Evolutionary conservation across 768 basidiomycete species (phyloP).

Genomic region (Dioszegia crocea): DNA sequence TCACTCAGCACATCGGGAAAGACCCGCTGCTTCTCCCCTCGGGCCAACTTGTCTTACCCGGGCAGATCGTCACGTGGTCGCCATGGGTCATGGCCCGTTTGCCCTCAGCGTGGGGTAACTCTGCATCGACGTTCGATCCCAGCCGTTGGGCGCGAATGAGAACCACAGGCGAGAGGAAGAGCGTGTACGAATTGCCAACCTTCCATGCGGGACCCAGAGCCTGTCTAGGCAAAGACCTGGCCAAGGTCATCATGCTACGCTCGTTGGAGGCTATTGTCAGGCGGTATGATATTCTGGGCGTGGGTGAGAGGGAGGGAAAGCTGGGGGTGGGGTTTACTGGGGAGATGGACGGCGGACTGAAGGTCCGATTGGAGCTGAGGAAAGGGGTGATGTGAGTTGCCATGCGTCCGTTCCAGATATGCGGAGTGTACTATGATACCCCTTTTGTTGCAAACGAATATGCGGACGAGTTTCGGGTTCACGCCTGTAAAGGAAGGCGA

Average conservation of each 20-base stretch:
- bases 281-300: constrained; percentile 22
- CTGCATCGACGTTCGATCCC: constrained; percentile 24
- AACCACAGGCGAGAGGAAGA: constrained; percentile 8
- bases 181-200: constrained; percentile 30
- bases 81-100: constrained; percentile 27
- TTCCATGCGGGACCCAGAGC: constrained; percentile 38
- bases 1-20: constrained; percentile 16
- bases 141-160: constrained; percentile 19
- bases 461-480: too few species aligned
- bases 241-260: constrained; percentile 23
- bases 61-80: constrained; percentile 26
- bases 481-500: too few species aligned
- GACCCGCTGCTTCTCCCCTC: constrained; percentile 23
- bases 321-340: constrained; percentile 18
- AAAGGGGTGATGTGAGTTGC: background rate
- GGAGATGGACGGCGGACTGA: constrained; percentile 22
- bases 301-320: constrained; percentile 8
- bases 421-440: too few species aligned
- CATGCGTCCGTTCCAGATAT: too few species aligned
- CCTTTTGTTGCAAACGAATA: too few species aligned
- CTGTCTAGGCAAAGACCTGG: constrained; percentile 33
- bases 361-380: constrained; percentile 12
- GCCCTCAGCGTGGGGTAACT: constrained; percentile 22
- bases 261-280: constrained; percentile 18
- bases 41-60: constrained; percentile 11